Evolutionary conservation across 306 rosid genomes (phyloP), one percentile per base, ranked within the genome.

Genomic region (Styphnolobium japonicum): DNA sequence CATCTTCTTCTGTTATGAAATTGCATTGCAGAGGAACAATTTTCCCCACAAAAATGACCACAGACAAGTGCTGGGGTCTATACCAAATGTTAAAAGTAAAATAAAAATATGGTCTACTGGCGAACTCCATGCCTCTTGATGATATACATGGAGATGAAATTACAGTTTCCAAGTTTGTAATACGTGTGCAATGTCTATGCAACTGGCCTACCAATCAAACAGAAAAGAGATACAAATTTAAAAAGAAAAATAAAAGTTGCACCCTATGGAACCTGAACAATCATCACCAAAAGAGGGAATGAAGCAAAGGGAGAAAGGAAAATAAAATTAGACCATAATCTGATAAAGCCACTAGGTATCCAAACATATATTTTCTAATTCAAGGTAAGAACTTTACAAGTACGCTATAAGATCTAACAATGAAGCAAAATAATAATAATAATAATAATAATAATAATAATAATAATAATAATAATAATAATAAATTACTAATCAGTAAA

Each of bases 1-100:
- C 48, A 78, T 61, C n/a, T 49, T 55, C 7, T 67, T 60, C 52
- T 16, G 22, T 82, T 46, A 81, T 34, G 46, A 80, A 55, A 68
- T 43, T 37, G 69, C 68, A 58, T 22, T 60, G 51, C 43, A 45
- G 25, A 43, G 8, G 27, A 43, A 63, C 62, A 48, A 75, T 18
- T 67, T 56, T 19, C 71, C 43, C 42, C 40, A 49, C 65, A 37
- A 31, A 71, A 43, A 9, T 15, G 68, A 67, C 67, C n/a, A n/a
- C n/a, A 18, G 49, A 56, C 70, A 63, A 64, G 25, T 36, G 31
- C 46, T 51, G 42, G 22, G 6, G 64, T 61, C 66, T 45, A 69
- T 23, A 22, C 5, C 7, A 52, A 61, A 73, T 27, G 71, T 66
- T 18, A 29, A 48, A 64, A 70, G 2, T 12, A n/a, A n/a, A n/a